Base-by-base conservation (phyloP, 176 grass and related monocot genomes). In the Eragrostis nindensis region DNA sequence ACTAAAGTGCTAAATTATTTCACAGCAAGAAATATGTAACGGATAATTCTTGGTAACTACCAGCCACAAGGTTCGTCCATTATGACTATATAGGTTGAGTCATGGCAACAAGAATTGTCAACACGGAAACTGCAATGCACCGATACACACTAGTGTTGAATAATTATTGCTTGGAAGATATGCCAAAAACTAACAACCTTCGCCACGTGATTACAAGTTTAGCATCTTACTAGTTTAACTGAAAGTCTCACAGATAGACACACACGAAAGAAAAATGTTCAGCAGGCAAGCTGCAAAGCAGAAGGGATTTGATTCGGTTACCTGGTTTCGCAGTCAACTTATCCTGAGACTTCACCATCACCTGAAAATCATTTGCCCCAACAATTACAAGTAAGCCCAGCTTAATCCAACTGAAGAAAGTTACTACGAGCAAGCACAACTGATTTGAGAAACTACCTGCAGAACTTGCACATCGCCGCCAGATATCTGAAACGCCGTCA, bases 401-500 rank as follows among this genome's bases (percentile, higher is more conserved):
- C 79, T 42, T 29, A 36, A 75, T 70, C n/a, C 64, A 40, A 72
- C 21, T 17, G 21, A 74, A 59, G 8, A 63, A 32, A 30, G 27
- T 38, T 47, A 5, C 8, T 15, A 26, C 6, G 55, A 73, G 57
- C 3, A 29, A 21, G 63, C 5, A 62, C 1, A 80, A 64, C 15
- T 80, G 12, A 46, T 29, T 67, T 30, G 36, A 70, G 62, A 65
- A 77, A 81, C 49, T 93, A 98, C 96, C 90, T 98, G 92, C 79
- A 99, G 75, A 55, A 95, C 92, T 80, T 99, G 92, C 71, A 91
- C 92, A 76, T 99, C 96, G 73, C 88, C 92, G 10, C 96, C 90
- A 6, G 90, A 85, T 91, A 99, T 99, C 84, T 99, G 92, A 90
- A 99, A 99, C 71, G 96, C 82, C 75, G 90, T 99, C 80, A 86